Evolutionary conservation across 1,139 yeast species (phyloP).

Genomic region (Debaryomyces udenii): DNA sequence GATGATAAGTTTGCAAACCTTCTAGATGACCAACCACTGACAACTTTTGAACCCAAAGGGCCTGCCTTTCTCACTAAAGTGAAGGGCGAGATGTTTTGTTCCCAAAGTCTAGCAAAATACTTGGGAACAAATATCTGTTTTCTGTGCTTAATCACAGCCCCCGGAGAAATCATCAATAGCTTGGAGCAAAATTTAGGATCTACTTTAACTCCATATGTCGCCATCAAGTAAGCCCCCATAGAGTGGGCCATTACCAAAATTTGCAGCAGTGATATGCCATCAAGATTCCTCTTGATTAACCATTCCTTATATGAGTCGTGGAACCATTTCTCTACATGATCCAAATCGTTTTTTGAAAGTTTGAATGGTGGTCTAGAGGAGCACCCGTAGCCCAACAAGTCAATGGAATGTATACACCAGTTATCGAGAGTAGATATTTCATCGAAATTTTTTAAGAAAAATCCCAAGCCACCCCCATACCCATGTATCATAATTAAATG

Average conservation of each 20-base stretch:
- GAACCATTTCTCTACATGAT: constrained; percentile 54
- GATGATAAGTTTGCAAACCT: constrained; percentile 55
- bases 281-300: constrained; percentile 37
- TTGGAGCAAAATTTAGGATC: constrained; percentile 50
- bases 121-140: constrained; percentile 53
- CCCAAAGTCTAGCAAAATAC: constrained; percentile 72
- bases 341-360: constrained; percentile 29
- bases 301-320: constrained; percentile 53
- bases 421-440: constrained; percentile 35
- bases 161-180: constrained; percentile 60
- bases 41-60: constrained; percentile 67
- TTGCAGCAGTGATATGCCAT: constrained; percentile 28
- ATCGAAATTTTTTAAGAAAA: constrained; percentile 64
- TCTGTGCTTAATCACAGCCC: constrained; percentile 59
- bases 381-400: constrained; percentile 76
- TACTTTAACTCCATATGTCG: constrained; percentile 46
- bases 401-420: constrained; percentile 75
- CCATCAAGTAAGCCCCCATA: constrained; percentile 62
- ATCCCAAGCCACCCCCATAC: constrained; percentile 78
- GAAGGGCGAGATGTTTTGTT: constrained; percentile 71
- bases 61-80: constrained; percentile 64
- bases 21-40: constrained; percentile 77
- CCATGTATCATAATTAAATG: constrained; percentile 75
- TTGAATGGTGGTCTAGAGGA: constrained; percentile 63
- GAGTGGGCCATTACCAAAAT: constrained; percentile 59